phyloP scores from a whole-genome alignment of 2,329 filamentous ascomycete genomes.

The Neofusicoccum kwambonambiense region DNA sequence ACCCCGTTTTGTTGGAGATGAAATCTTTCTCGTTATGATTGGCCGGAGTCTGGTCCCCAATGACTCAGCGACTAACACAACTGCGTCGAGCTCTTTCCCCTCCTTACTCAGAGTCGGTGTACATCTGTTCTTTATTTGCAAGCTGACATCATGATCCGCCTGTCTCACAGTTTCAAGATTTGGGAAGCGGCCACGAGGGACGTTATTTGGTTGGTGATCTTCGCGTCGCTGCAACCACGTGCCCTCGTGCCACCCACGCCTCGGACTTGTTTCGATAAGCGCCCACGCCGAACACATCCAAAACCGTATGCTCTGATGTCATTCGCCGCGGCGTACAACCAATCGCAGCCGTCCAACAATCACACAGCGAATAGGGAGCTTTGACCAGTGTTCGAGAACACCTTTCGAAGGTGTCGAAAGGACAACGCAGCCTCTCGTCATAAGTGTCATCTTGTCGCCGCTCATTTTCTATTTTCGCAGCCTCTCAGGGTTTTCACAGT shows the following conservation, averaged over 20 bases:
- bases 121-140: not conserved
- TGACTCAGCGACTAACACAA: not conserved
- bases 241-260: not conserved
- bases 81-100: not conserved
- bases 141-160: conserved; percentile 8
- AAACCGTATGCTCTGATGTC: conserved; percentile 3
- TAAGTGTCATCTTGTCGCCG: not conserved
- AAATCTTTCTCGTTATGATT: not conserved
- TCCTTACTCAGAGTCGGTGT: not conserved
- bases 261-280: conserved; percentile 4
- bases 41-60: not conserved
- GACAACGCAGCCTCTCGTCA: conserved; percentile 8
- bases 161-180: conserved; percentile 1
- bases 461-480: conserved; percentile 2
- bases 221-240: conserved; percentile 7
- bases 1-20: not conserved
- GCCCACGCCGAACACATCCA: not conserved
- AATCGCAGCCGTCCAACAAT: not conserved
- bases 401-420: not conserved
- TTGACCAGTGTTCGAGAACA: conserved; percentile 4
- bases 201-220: conserved; percentile 5
- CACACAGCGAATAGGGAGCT: not conserved
- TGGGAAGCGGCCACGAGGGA: not conserved
- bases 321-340: not conserved
- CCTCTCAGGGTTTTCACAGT: not conserved